These are phyloP conservation scores for Trichoderma koningiopsis DNA, from an alignment of 2,329 filamentous ascomycete genomes.

Conservation along the genomic window DNA sequence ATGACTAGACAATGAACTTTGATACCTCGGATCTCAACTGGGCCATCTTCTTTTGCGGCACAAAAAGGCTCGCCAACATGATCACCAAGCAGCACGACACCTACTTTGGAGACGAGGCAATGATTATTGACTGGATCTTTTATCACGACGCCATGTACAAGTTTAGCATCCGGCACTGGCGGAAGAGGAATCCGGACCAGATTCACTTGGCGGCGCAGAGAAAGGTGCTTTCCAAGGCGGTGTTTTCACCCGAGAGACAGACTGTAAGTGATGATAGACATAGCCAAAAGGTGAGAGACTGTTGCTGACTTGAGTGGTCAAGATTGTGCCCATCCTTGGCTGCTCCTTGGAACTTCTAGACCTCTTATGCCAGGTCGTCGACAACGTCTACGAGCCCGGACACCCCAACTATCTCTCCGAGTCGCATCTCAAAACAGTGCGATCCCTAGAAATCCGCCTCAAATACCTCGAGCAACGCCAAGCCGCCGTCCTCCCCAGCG, in stretches of 20 bases:
- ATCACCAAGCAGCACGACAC: slow-evolving; percentile 5
- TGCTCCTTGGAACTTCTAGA: slow-evolving; percentile 24
- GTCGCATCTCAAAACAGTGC: neutral
- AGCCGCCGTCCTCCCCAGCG: neutral
- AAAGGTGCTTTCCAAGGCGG: slow-evolving; percentile 21
- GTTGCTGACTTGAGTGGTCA: neutral
- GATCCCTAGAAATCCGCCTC: slow-evolving; percentile 6
- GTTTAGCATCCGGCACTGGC: slow-evolving; percentile 25
- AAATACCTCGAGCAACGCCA: slow-evolving; percentile 18
- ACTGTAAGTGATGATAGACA: neutral
- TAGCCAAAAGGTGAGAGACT: no score
- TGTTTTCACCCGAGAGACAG: slow-evolving; percentile 24
- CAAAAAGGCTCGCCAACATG: slow-evolving; percentile 14
- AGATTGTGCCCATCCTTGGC: slow-evolving; percentile 23
- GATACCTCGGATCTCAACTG: slow-evolving; percentile 23
- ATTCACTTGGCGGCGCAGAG: slow-evolving; percentile 1
- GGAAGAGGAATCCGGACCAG: slow-evolving; percentile 6
- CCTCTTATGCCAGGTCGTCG: slow-evolving; percentile 17
- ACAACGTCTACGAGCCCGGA: slow-evolving; percentile 3
- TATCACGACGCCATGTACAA: slow-evolving; percentile 26
- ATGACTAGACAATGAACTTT: slow-evolving; percentile 21
- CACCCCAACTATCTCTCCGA: slow-evolving; percentile 1
- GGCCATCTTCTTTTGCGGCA: slow-evolving; percentile 25
- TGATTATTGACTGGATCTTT: slow-evolving; percentile 25
- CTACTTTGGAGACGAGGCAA: slow-evolving; percentile 15